Evolutionary conservation across 805 yeast species (phyloP).

Genomic region (Yamadazyma nakazawae): DNA sequence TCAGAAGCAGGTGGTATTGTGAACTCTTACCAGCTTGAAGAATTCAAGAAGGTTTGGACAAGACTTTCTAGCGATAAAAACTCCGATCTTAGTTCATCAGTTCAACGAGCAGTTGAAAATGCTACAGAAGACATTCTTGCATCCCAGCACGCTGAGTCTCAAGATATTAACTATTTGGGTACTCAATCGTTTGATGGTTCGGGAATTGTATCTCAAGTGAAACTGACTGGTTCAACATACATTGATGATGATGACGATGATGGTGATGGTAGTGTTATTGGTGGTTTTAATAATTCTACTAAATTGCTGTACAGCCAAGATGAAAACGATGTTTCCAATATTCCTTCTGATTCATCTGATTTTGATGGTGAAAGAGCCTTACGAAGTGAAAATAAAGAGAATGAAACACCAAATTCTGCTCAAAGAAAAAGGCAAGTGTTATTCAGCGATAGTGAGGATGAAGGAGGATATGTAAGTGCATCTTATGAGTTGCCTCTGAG

Average conservation of each 20-base stretch:
- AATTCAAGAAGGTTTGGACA: constrained; percentile 31
- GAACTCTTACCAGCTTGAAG: constrained; percentile 28
- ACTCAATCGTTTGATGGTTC: neutral
- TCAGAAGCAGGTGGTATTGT: constrained; percentile 37
- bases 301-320: neutral
- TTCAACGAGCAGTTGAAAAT: constrained; percentile 10
- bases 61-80: constrained; percentile 7
- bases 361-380: neutral
- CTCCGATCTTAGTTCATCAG: constrained; percentile 10
- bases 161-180: neutral
- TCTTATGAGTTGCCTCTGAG: constrained; percentile 12
- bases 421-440: constrained; percentile 4
- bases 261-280: neutral
- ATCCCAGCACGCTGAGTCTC: constrained; percentile 7
- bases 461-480: constrained; percentile 13
- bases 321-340: neutral
- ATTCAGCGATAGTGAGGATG: constrained; percentile 15
- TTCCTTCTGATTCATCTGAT: constrained; percentile 3
- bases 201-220: neutral
- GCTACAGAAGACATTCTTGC: constrained; percentile 13
- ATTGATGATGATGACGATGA: neutral
- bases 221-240: neutral
- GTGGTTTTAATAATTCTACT: neutral
- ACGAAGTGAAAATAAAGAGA: constrained; percentile 10
- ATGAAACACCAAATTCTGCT: constrained; percentile 5